Base-by-base conservation (phyloP, 176 grass and related monocot genomes). In the Ananas comosus region DNA sequence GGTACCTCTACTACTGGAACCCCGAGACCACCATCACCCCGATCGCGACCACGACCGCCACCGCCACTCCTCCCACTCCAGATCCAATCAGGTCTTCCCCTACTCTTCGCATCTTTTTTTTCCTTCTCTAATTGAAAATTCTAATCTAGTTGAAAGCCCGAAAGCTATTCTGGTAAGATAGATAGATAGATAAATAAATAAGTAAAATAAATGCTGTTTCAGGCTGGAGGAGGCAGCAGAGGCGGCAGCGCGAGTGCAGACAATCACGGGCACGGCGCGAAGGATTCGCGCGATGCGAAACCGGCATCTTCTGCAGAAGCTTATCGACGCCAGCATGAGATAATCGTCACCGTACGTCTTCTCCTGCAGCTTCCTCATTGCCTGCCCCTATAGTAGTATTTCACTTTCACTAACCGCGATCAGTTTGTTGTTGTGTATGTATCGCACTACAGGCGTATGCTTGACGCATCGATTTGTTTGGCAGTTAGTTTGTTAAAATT, bases 1-100 rank as follows among this genome's bases (percentile, higher is more conserved):
- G 89, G 18, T 99, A 99, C 72, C 86, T 99, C 65, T 99, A 99
- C 82, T 99, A 88, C 82, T 99, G 90, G 94, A 99, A 99, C 53
- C 94, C 86, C 7, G 90, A 99, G 8, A 99, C 94, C 78, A 58
- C 78, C 80, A 83, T 42, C 80, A 66, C 76, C 52, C 71, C 29
- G 86, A 87, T 57, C 85, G 82, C 16, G 81, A 83, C n/a, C 71
- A 81, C 13, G 70, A 86, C 13, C 82, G 82, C 33, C 85, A 84
- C 68, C 82, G 81, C 23, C 65, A 76, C 24, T 51, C 21, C 10
- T 57, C 23, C 54, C 72, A 61, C 3, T 64, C 71, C 2, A 64
- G 77, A 64, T 76, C 25, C 57, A 53, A 75, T 73, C 82, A 79
- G 76, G 82, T 84, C 58, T 53, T 14, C 12, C 2, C 10, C 24